Base-by-base conservation (phyloP, 2,329 filamentous ascomycete genomes). In the Diaporthe sp. region DNA sequence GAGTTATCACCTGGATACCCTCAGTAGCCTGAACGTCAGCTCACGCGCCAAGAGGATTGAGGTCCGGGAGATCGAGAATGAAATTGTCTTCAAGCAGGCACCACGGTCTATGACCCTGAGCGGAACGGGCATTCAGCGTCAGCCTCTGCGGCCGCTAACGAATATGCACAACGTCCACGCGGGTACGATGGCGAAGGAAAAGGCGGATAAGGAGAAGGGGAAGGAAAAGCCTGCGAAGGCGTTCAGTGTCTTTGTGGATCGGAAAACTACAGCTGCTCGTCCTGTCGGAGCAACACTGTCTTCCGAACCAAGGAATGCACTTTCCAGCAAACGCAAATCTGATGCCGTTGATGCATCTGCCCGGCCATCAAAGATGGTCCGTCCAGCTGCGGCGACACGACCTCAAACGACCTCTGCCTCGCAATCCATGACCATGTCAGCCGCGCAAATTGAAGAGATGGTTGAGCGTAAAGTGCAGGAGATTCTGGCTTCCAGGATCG, bases 21-120 rank as follows among this genome's bases (percentile, higher is more conserved):
- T 98, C 8, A 98, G 95, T 84, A 98, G 96, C 77, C 87, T 98
- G 72, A 98, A 98, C 82, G 97, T 98, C 81, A 97, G 96, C 81
- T 98, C 97, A 71, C 91, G 96, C 15, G 97, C 96, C 34, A 98
- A 98, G 87, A 95, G 97, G 81, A 98, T 98, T 79, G 96, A 98
- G 83, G 94, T 98, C 15, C 93, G 95, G 70, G 97, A 98, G 83
- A 94, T 98, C 75, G 96, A 98, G 84, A 98, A 98, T 81, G 95
- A 98, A 81, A 93, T 97, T 5, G 93, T 98, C 55, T 97, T 95
- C 86, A 95, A 94, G 82, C 92, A 94, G 72, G 90, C 91, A 73
- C 91, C 93, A 39, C 89, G 91, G 74, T 87, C 89, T n/a, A 79
- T 85, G 79, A 80, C 85, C 78, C 25, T 86, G n/a, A 81, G 84